Conservation (phyloP, 805 yeast genomes). For the Schwanniomyces occidentalis region DNA sequence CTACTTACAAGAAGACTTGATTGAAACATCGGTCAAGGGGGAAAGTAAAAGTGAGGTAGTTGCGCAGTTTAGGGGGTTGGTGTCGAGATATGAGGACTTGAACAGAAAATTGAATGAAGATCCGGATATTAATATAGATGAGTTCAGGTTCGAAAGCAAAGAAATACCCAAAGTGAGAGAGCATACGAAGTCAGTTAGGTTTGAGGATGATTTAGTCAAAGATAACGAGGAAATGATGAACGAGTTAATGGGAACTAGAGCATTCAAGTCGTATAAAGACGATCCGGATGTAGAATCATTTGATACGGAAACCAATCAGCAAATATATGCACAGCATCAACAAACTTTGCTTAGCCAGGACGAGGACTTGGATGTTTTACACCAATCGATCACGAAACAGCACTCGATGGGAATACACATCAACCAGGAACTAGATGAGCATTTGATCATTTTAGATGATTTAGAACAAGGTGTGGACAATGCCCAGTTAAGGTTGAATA, state of each 20-base stretch:
- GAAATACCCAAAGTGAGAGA: conserved; percentile 8
- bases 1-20: conserved; percentile 31
- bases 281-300: conserved; percentile 22
- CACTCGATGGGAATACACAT: conserved; percentile 41
- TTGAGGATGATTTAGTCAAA: conserved; percentile 31
- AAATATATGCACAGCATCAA: conserved; percentile 43
- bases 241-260: conserved; percentile 36
- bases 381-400: conserved; percentile 34
- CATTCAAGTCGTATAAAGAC: conserved; percentile 39
- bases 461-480: conserved; percentile 42
- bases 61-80: conserved; percentile 9
- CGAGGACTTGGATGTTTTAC: conserved; percentile 32
- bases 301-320: conserved; percentile 34
- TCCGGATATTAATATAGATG: conserved; percentile 28
- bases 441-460: conserved; percentile 40
- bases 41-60: conserved; percentile 6
- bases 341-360: conserved; percentile 42
- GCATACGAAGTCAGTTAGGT: conserved; percentile 35
- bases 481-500: conserved; percentile 29
- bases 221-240: conserved; percentile 21
- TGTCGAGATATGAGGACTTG: conserved; percentile 17
- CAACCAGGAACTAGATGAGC: conserved; percentile 42
- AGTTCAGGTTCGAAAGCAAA: conserved; percentile 23
- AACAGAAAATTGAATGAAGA: conserved; percentile 23
- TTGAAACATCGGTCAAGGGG: conserved; percentile 2